A percentile compares a stretch with the other conserved stretches of the same genome.
Conservation (phyloP, 2,329 filamentous ascomycete species). For the Scopulariopsis brevicaulis region DNA sequence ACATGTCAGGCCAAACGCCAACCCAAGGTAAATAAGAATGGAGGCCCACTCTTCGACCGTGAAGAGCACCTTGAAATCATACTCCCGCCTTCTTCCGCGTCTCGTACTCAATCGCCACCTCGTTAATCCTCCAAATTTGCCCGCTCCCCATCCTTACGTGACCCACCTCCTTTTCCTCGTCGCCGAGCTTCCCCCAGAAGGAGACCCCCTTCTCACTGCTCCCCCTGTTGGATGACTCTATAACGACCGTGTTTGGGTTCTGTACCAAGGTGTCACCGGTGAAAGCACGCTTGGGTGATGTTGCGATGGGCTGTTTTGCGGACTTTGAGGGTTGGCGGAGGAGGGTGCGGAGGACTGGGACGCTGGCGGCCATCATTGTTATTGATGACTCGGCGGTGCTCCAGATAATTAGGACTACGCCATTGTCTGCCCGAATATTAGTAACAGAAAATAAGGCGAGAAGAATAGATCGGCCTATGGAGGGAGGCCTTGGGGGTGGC, state of each 20-base stretch:
- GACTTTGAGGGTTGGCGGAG: neutral
- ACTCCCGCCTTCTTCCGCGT: neutral
- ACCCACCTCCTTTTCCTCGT: neutral
- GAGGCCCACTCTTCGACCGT: neutral
- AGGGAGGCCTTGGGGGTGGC: neutral
- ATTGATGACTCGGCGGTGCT: constrained; percentile 6
- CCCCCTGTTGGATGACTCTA: neutral
- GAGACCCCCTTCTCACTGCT: neutral
- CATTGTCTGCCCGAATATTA: neutral
- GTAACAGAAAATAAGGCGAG: neutral
- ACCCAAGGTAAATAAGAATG: neutral
- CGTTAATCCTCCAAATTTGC: constrained; percentile 1
- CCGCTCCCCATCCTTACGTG: neutral
- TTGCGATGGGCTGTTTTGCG: neutral
- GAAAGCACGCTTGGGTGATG: neutral
- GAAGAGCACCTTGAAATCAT: neutral
- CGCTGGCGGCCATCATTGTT: constrained; percentile 10
- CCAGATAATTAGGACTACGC: constrained; percentile 8
- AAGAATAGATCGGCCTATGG: neutral
- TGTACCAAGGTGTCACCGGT: constrained; percentile 3
- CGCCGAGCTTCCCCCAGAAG: neutral
- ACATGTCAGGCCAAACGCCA: no score
- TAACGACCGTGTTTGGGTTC: constrained; percentile 4
- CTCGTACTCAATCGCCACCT: constrained; percentile 4
- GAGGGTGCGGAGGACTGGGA: constrained; percentile 9